Evolutionary conservation across 768 basidiomycete species (phyloP), one percentile per base, ranked within the genome.

Genomic region (Russula sp.): DNA sequence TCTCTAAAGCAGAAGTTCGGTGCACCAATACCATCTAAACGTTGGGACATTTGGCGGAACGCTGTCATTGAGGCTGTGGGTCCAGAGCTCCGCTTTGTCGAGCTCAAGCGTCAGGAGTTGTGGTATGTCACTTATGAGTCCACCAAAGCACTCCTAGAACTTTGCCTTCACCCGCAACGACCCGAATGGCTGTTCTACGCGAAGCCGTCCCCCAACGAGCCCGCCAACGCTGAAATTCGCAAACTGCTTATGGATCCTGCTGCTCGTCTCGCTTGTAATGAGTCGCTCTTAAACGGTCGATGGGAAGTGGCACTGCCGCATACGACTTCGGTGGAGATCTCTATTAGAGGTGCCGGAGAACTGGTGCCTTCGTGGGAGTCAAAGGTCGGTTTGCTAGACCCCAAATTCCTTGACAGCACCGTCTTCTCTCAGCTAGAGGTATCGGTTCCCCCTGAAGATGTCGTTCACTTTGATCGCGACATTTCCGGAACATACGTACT

Each of bases 101-200:
- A 90, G 66, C 80, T 90, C 45, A 93, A 90, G 73, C 87, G 95
- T 35, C 93, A 95, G 72, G 87, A 90, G 64, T 83, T 87, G 37
- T 98, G 95, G 95, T 84, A 82, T 27, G 91, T 82, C 1, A 76
- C 86, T 20, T 97, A 89, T 74, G 84, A 85, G 67, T 89, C 91
- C 0, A 77, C 87, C 0, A 72, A 78, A 3, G 94, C 88, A 10
- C 77, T 74, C 2, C 80, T 95, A 49, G 90, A 95, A 70, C 80
- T 97, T 16, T 80, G 83, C 57, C 79, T 98, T 13, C 84, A 93
- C 70, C 84, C 84, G 42, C 81, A 81, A 69, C 85, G 85, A 63
- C 84, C 89, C 1, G 90, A 95, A 73, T 97, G 94, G 95, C 83
- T 89, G 13, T 75, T 98, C 13, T 95, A 85, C 63, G 91, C 84